Evolutionary conservation across 352 stramenopile species (phyloP), one percentile per base, ranked within the genome.

Genomic region (Elongisporangium prolatum): DNA sequence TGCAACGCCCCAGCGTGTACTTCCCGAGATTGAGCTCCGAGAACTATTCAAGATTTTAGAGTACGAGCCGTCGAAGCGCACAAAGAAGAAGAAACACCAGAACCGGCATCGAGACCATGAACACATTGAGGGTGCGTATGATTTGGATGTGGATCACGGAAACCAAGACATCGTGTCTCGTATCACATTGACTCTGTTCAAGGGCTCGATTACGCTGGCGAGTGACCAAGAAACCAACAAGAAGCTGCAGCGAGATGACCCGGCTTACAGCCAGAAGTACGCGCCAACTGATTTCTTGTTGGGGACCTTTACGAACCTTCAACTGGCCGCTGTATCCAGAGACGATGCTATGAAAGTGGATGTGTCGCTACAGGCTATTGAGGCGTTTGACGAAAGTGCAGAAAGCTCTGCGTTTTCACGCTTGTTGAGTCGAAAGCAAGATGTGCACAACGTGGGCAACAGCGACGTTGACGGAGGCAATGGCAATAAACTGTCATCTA

Each of bases 21-120:
- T 94, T 57, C 82, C 84, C 13, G 86, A 95, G 61, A 75, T 93
- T 21, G 86, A 96, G 40, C 71, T 92, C 44, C 75, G 82, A 16
- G 84, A 96, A 58, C 58, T 96, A n/a, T 96, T 91, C 56, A 89
- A 91, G 50, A 92, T 96, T 54, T 67, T 96, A 21, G 86, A 93
- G 52, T 89, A 88, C 59, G 84, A 92, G 16, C 83, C 86, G 38
- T 78, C 73, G 24, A 87, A 85, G 58, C 69, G 78, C 6, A 75
- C 69, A 3, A 91, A 91, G 52, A 82, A 80, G 49, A 67, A 67
- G 5, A 47, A 63, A 18, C 71, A 74, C 24, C 53, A 68, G 10
- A 67, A 81, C 22, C 67, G 74, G n/a, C 61, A 77, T 59, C 63
- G 64, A 57, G 56, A 63, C 6, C 48, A 55, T 22, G 52, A 61